A percentile compares a stretch with the other conserved stretches of the same genome.
Conservation (phyloP, 2,329 filamentous ascomycete species). For the Biscogniauxia sp. region DNA sequence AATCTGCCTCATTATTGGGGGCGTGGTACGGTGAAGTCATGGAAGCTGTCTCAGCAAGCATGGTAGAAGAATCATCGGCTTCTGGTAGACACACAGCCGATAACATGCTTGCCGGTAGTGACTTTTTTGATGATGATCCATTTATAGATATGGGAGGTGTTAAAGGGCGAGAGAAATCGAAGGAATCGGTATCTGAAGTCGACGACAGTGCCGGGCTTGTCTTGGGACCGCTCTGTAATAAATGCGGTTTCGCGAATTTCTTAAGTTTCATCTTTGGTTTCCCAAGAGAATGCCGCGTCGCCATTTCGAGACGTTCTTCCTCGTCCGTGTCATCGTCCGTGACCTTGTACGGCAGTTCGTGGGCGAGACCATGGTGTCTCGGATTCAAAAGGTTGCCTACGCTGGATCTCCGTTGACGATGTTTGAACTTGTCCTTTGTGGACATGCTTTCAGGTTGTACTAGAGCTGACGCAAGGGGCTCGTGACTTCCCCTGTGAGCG, state of each 20-base stretch:
- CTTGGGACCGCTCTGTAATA: slow-evolving; percentile 30
- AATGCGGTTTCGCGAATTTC: slow-evolving; percentile 39
- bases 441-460: slow-evolving; percentile 14
- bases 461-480: slow-evolving; percentile 15
- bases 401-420: slow-evolving; percentile 47
- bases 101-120: slow-evolving; percentile 5
- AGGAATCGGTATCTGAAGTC: slow-evolving; percentile 29
- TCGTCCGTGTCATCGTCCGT: slow-evolving; percentile 45
- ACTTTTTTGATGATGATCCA: slow-evolving; percentile 2
- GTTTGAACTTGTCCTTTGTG: slow-evolving; percentile 31
- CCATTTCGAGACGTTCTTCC: slow-evolving; percentile 44
- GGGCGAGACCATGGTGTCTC: slow-evolving; percentile 35
- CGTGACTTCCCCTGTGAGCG: slow-evolving; percentile 17
- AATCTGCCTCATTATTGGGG: slow-evolving; percentile 13
- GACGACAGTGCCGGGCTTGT: slow-evolving; percentile 28
- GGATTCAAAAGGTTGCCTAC: slow-evolving; percentile 45
- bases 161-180: slow-evolving; percentile 39
- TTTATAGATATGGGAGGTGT: slow-evolving; percentile 14
- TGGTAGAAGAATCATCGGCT: slow-evolving; percentile 6
- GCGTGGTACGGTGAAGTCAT: slow-evolving; percentile 21
- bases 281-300: slow-evolving; percentile 29
- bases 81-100: slow-evolving; percentile 6
- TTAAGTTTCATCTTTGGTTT: slow-evolving; percentile 42
- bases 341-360: slow-evolving; percentile 38
- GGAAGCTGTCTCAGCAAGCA: slow-evolving; percentile 18